These are phyloP conservation scores for Ogataea trehalophila DNA, from an alignment of 805 yeast genomes.

Conservation along the genomic window DNA sequence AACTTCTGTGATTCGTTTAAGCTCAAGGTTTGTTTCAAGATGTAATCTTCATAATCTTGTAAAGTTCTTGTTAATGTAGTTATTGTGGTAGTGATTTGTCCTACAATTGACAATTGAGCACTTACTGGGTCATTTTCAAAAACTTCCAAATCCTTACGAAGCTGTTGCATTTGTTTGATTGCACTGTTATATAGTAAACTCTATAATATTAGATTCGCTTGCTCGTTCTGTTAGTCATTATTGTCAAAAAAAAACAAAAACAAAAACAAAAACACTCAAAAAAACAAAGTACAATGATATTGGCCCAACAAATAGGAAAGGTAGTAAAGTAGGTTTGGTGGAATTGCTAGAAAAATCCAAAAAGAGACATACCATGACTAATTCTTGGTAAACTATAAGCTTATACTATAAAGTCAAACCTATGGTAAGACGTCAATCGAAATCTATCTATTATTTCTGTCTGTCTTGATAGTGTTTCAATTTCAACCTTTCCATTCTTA, in stretches of 20 bases:
- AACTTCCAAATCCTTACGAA: slow-evolving; percentile 61
- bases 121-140: slow-evolving; percentile 63
- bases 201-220: slow-evolving; percentile 31
- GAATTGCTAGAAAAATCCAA: too few relatives aligned
- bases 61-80: slow-evolving; percentile 73
- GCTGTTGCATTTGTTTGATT: slow-evolving; percentile 70
- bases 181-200: slow-evolving; percentile 90
- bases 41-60: slow-evolving; percentile 35
- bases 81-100: slow-evolving; percentile 73
- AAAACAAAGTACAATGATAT: not conserved
- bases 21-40: slow-evolving; percentile 52
- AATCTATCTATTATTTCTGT: too few relatives aligned
- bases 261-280: too few relatives aligned
- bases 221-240: not conserved
- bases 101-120: slow-evolving; percentile 60
- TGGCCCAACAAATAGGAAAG: too few relatives aligned
- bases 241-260: not conserved
- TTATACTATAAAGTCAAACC: too few relatives aligned
- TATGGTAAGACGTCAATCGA: too few relatives aligned
- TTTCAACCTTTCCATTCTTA: too few relatives aligned
- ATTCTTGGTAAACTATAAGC: too few relatives aligned
- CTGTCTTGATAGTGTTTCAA: too few relatives aligned
- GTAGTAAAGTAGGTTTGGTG: too few relatives aligned
- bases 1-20: slow-evolving; percentile 44
- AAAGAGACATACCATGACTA: too few relatives aligned